These are phyloP conservation scores for Cynanchum wilfordii DNA, from an alignment of 257 asterid genomes.

Conservation along the genomic window DNA sequence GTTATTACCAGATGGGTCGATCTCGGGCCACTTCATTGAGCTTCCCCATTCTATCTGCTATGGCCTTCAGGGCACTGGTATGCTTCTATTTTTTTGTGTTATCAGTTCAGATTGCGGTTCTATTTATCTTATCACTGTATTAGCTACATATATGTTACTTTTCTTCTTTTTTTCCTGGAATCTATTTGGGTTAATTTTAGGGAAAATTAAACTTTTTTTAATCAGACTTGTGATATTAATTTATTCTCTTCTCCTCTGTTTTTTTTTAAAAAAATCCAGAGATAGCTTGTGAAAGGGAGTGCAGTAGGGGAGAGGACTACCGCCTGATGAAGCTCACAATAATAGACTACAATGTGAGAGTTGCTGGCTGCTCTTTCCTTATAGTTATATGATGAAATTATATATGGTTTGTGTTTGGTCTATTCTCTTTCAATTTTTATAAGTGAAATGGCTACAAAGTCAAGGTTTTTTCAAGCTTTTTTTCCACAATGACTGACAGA, in stretches of 20 bases:
- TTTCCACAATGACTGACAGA: slow-evolving; percentile 31
- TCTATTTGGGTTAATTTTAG: not conserved
- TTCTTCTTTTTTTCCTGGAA: too few species aligned
- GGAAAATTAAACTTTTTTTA: not conserved
- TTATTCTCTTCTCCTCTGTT: not conserved
- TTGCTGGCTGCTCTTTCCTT: slow-evolving; percentile 7
- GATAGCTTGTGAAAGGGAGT: slow-evolving; percentile 92
- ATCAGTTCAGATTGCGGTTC: not conserved
- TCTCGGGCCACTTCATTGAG: slow-evolving; percentile 92
- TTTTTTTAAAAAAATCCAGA: slow-evolving; percentile 27
- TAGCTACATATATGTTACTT: not conserved
- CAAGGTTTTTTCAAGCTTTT: not conserved
- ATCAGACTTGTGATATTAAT: not conserved
- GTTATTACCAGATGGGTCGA: slow-evolving; percentile 72
- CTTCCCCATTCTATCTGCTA: slow-evolving; percentile 78
- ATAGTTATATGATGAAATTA: not conserved
- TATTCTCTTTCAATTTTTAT: not conserved
- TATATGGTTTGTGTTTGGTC: not conserved
- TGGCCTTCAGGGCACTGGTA: slow-evolving; percentile 87
- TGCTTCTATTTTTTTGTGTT: not conserved
- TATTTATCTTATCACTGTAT: not conserved
- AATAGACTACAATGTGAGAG: slow-evolving; percentile 62
- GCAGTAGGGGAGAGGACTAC: slow-evolving; percentile 97
- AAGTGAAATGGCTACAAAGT: not conserved
- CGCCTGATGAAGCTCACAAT: slow-evolving; percentile 88